Base-by-base conservation (phyloP, 75 land plant genomes). In the Ceratopteris richardii region DNA sequence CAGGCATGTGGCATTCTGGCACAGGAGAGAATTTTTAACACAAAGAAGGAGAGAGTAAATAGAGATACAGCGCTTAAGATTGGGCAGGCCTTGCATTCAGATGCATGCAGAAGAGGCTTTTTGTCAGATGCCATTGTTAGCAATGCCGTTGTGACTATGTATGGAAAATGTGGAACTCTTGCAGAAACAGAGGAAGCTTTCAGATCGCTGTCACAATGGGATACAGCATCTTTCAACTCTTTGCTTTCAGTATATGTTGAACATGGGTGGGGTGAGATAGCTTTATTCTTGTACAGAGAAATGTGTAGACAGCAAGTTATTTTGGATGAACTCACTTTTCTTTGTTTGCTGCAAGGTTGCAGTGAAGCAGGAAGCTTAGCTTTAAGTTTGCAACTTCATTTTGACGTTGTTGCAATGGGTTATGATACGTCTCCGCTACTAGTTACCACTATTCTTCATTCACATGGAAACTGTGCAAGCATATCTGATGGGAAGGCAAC, bases 381-480 rank as follows among this genome's bases (percentile, higher is more conserved):
- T 1, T 19, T 52, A 7, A 24, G 27, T 52, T 4, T 11, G 29
- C 14, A 26, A 2, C 29, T 52, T 23, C 54, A 52, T 26, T 52
- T 52, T 26, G 24, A 11, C 23, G 27, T 26, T 52, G 54, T 52
- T 13, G 24, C 28, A 24, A 4, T 23, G 13, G 54, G 54, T 9
- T 52, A 26, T 52, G 54, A 52, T 14, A 26, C 3, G 14, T 11
- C 5, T 2, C 29, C 29, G 9, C 6, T 14, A 3, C 3, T 52
- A 24, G 25, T 26, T 11, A 26, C 24, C 28, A 23, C 54, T 43
- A 54, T 79, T 7, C 29, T 83, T 0, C 75, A 83, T 64, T 76
- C 77, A 79, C 79, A 79, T 71, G 76, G 77, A 0, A 79, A 79
- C 60, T 76, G 67, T 62, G 82, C 79, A 9, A 29, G 60, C 31